phyloP scores from a whole-genome alignment of 2,329 filamentous ascomycete genomes.

The Ophiostoma angusticollis region DNA sequence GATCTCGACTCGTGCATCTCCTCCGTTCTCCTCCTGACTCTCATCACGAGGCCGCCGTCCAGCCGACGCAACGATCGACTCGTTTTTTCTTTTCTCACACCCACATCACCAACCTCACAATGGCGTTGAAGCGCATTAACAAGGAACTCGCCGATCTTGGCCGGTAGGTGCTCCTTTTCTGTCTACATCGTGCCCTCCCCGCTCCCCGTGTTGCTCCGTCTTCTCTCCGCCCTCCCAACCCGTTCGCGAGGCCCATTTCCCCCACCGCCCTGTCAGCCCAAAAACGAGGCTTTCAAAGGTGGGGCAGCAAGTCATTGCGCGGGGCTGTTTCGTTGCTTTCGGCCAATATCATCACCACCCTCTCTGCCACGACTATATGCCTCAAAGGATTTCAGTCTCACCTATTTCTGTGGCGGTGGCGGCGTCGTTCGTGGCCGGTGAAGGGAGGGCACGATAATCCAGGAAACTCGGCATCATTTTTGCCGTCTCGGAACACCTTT shows the following conservation, averaged over 20 bases:
- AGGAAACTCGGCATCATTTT: too few species aligned
- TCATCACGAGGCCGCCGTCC: conserved; percentile 2
- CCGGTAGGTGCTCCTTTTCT: conserved; percentile 44
- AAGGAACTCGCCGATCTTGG: conserved; percentile 86
- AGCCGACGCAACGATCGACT: background rate
- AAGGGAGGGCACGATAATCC: too few species aligned
- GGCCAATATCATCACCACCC: background rate
- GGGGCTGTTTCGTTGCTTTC: conserved; percentile 4
- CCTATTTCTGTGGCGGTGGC: too few species aligned
- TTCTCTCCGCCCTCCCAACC: background rate
- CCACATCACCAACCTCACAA: conserved; percentile 28
- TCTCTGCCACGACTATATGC: background rate
- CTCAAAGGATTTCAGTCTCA: too few species aligned
- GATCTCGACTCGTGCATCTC: background rate
- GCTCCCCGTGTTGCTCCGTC: background rate
- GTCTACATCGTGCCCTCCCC: conserved; percentile 1
- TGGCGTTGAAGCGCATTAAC: conserved; percentile 91
- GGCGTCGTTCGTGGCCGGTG: too few species aligned
- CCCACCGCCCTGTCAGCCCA: conserved; percentile 3
- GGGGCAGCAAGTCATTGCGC: conserved; percentile 11
- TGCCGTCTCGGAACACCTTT: background rate
- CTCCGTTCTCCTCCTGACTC: background rate
- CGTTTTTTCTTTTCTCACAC: background rate
- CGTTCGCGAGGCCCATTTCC: background rate
- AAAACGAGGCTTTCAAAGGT: conserved; percentile 14